Percentiles rank a stretch among this genome's conserved stretches.
phyloP scores from a whole-genome alignment of 441 rosid species.

The Pelargonium cotyledonis region DNA sequence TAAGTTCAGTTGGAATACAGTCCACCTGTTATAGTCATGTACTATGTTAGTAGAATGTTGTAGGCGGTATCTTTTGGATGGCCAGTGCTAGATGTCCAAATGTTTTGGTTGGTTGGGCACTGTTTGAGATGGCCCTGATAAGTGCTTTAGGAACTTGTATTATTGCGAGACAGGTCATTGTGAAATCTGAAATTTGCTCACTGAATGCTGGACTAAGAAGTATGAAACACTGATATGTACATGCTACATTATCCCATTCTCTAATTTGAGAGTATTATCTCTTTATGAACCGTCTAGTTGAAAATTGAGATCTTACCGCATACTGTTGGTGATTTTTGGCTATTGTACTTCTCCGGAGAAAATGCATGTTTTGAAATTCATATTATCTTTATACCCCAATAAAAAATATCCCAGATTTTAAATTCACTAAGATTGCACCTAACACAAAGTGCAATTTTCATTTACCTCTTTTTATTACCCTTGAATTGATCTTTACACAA shows the following conservation, averaged over 20 bases:
- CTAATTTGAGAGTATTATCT: neutral
- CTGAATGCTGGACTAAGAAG: neutral
- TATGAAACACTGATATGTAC: neutral
- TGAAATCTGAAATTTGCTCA: neutral
- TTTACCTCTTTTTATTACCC: neutral
- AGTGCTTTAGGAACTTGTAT: neutral
- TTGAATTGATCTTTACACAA: constrained; percentile 1
- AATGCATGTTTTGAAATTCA: neutral
- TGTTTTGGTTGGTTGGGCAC: neutral
- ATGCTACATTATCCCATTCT: neutral
- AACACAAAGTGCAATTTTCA: neutral
- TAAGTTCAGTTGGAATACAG: neutral
- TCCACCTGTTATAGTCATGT: neutral
- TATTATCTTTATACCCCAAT: neutral
- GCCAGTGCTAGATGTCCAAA: neutral
- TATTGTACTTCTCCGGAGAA: neutral
- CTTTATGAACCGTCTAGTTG: neutral
- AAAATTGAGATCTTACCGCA: neutral
- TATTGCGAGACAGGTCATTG: neutral
- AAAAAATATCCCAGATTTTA: neutral
- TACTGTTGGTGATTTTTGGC: neutral
- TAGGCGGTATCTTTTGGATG: neutral
- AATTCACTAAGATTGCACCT: constrained; percentile 1
- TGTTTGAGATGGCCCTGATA: constrained; percentile 3
- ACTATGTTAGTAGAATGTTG: neutral